These are phyloP conservation scores for Thalassiosira mediterranea DNA, from an alignment of 352 stramenopile species.

Conservation along the genomic window DNA sequence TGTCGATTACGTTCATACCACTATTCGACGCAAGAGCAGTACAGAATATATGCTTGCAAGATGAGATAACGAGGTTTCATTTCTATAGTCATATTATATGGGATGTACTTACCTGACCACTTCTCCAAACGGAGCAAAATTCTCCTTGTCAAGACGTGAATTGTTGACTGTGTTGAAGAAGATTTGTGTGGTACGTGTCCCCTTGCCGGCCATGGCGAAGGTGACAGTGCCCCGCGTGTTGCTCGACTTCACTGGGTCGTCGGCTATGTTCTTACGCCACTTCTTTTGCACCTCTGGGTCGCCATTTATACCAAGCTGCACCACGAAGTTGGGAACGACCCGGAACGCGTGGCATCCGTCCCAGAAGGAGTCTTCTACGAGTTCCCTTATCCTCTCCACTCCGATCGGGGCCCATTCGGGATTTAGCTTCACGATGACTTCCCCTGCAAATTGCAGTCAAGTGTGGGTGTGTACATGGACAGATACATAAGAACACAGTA, in stretches of 20 bases:
- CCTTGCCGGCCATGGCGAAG: conserved; percentile 85
- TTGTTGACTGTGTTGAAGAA: conserved; percentile 87
- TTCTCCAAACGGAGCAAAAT: conserved; percentile 86
- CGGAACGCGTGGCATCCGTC: conserved; percentile 78
- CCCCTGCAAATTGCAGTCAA: too few species aligned
- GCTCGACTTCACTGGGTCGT: conserved; percentile 72
- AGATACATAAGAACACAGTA: too few species aligned
- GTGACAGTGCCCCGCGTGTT: conserved; percentile 83
- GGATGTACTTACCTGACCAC: conserved; percentile 80
- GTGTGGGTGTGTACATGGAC: too few species aligned
- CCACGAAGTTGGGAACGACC: conserved; percentile 76
- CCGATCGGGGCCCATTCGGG: conserved; percentile 77
- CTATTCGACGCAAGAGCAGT: too few species aligned
- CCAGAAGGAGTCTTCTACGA: conserved; percentile 68
- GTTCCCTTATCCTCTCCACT: conserved; percentile 64
- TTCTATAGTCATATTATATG: conserved; percentile 52
- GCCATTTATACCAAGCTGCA: conserved; percentile 81
- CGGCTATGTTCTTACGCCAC: conserved; percentile 55
- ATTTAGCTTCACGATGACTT: conserved; percentile 66
- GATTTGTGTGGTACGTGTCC: conserved; percentile 87
- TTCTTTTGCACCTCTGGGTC: conserved; percentile 66
- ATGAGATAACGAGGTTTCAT: too few species aligned
- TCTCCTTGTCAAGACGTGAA: conserved; percentile 84
- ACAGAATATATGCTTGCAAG: too few species aligned
- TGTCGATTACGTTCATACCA: conserved; percentile 76